Percentiles rank a stretch among this genome's conserved stretches.
Evolutionary conservation across 352 stramenopile species (phyloP).

Genomic region (Phytophthora litchii): DNA sequence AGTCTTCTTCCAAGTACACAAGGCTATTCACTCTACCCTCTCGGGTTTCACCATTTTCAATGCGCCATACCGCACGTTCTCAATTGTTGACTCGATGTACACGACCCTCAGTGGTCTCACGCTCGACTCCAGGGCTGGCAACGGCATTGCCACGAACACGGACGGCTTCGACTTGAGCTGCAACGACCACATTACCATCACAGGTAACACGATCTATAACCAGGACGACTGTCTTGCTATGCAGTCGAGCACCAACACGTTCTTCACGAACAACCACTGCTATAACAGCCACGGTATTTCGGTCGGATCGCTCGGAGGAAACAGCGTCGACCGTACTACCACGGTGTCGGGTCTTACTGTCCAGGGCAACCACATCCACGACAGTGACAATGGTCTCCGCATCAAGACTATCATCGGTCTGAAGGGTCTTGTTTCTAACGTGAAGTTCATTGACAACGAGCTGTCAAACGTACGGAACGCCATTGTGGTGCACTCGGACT

Average conservation of each 20-base stretch:
- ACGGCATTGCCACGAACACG: conserved; percentile 39
- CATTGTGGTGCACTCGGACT: conserved; percentile 17
- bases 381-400: conserved; percentile 29
- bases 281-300: conserved; percentile 31
- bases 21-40: conserved; percentile 29
- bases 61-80: conserved; percentile 24
- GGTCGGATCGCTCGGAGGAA: conserved; percentile 36
- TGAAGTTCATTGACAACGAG: not conserved
- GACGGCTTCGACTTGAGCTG: conserved; percentile 16
- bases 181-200: conserved; percentile 28
- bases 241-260: conserved; percentile 34
- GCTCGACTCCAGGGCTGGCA: conserved; percentile 17
- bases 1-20: conserved; percentile 42
- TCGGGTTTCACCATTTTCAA: conserved; percentile 41
- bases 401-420: conserved; percentile 37
- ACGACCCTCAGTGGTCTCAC: conserved; percentile 24
- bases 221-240: conserved; percentile 13
- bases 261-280: conserved; percentile 23
- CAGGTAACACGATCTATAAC: conserved; percentile 20
- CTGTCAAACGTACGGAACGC: not conserved
- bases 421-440: not conserved
- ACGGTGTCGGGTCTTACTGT: conserved; percentile 29
- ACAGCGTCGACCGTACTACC: conserved; percentile 9
- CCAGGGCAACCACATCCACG: conserved; percentile 32
- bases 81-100: conserved; percentile 25